Conservation (phyloP, 306 rosid species). For the Delonix regia region DNA sequence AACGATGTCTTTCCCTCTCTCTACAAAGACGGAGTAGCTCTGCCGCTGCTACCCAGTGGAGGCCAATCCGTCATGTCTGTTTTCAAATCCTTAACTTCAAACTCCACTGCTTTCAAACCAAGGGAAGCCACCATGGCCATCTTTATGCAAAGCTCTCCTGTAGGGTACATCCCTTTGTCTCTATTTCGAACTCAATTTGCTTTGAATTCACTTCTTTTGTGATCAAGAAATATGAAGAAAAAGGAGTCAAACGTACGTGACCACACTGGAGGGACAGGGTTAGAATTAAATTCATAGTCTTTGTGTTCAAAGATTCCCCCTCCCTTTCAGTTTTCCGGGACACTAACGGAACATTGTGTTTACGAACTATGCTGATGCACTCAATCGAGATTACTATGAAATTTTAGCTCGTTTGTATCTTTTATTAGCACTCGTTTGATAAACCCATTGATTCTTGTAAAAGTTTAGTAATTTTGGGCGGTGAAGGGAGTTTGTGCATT, state of each 20-base stretch:
- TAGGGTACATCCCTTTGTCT: slow-evolving; percentile 43
- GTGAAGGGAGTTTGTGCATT: slow-evolving; percentile 4
- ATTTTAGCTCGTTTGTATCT: background rate
- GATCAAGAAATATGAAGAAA: background rate
- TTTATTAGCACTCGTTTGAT: background rate
- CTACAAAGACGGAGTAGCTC: slow-evolving; percentile 33
- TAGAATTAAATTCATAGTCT: background rate
- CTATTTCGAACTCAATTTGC: background rate
- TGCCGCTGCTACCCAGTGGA: slow-evolving; percentile 38
- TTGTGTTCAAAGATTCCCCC: background rate
- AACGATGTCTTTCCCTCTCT: slow-evolving; percentile 32
- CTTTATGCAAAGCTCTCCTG: slow-evolving; percentile 61
- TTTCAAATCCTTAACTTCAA: slow-evolving; percentile 58
- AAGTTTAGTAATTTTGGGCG: background rate
- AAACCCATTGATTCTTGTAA: background rate
- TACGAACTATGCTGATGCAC: background rate
- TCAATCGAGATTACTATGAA: background rate
- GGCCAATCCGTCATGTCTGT: slow-evolving; percentile 41
- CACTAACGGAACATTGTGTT: background rate
- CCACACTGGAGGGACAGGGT: background rate
- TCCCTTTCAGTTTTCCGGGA: slow-evolving; percentile 1
- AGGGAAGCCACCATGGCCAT: slow-evolving; percentile 56
- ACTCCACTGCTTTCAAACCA: slow-evolving; percentile 52
- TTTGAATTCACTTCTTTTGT: background rate
- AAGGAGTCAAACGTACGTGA: background rate